Evolutionary conservation across 306 rosid genomes (phyloP).

Genomic region (Castanea mollissima): DNA sequence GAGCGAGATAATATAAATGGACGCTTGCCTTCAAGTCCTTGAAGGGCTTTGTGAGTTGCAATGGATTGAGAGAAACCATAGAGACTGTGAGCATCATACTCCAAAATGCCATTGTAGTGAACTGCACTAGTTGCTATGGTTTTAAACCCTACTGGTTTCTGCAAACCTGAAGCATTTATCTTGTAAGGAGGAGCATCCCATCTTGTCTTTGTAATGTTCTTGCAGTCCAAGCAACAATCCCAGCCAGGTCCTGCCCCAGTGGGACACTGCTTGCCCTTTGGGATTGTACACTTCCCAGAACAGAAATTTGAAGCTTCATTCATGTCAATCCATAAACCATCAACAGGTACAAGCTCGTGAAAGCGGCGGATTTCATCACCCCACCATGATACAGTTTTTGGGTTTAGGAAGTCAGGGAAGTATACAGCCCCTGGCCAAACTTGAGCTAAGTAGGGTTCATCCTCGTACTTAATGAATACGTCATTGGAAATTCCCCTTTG

Average conservation of each 20-base stretch:
- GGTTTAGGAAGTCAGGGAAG: constrained; percentile 93
- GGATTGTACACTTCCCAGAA: constrained; percentile 80
- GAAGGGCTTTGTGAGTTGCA: constrained; percentile 89
- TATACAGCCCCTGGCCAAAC: constrained; percentile 98
- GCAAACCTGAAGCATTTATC: constrained; percentile 84
- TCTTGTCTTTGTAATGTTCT: constrained; percentile 72
- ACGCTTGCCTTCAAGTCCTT: constrained; percentile 74
- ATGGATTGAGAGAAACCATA: constrained; percentile 84
- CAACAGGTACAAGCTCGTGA: constrained; percentile 90
- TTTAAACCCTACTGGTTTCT: constrained; percentile 78
- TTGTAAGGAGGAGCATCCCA: constrained; percentile 98
- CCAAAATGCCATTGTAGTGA: constrained; percentile 86
- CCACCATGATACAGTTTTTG: constrained; percentile 91
- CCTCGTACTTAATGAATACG: constrained; percentile 84
- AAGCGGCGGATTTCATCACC: constrained; percentile 84
- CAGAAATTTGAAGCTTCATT: constrained; percentile 91
- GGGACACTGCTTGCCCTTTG: constrained; percentile 65
- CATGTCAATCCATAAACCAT: constrained; percentile 99
- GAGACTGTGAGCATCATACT: constrained; percentile 93
- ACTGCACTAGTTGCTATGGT: constrained; percentile 93
- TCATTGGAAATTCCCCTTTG: constrained; percentile 75
- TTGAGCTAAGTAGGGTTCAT: constrained; percentile 87
- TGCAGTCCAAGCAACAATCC: constrained; percentile 92
- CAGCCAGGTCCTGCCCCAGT: constrained; percentile 77
- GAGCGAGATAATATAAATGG: constrained; percentile 88